Conservation (phyloP, 345 rosid genomes). For the Dovyalis caffra region DNA sequence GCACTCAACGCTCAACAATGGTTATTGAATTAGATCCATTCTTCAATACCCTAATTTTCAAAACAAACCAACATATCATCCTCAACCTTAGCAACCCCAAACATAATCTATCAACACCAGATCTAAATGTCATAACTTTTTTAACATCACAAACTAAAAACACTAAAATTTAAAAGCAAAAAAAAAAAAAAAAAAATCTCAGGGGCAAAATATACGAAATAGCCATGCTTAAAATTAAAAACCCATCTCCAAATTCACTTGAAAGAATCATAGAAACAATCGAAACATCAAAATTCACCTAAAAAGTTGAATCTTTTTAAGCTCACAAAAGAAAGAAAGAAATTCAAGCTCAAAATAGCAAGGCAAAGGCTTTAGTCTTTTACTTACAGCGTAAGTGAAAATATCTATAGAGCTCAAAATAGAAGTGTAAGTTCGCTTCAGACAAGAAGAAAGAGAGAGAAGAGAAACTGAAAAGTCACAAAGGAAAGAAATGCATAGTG, state of each 20-base stretch:
- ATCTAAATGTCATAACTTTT: slow-evolving; percentile 30
- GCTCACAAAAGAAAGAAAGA: slow-evolving; percentile 8
- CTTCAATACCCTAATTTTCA: slow-evolving; percentile 10
- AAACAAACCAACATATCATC: slow-evolving; percentile 9
- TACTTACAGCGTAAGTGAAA: slow-evolving; percentile 33
- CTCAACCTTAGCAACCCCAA: slow-evolving; percentile 18
- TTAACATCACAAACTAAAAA: slow-evolving; percentile 16
- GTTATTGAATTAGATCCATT: slow-evolving; percentile 26
- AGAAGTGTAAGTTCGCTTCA: slow-evolving; percentile 25
- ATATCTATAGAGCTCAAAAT: slow-evolving; percentile 1
- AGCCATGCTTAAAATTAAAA: slow-evolving; percentile 10
- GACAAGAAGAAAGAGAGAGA: slow-evolving; percentile 34
- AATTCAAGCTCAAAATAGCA: background rate
- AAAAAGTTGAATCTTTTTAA: slow-evolving; percentile 10
- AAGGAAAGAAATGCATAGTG: slow-evolving; percentile 24
- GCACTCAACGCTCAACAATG: slow-evolving; percentile 6
- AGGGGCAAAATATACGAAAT: background rate
- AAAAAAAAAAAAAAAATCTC: slow-evolving; percentile 5
- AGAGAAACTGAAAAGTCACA: slow-evolving; percentile 43
- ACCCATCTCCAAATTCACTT: slow-evolving; percentile 24
- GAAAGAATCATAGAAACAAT: slow-evolving; percentile 11
- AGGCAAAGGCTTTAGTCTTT: slow-evolving; percentile 25
- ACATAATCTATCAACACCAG: slow-evolving; percentile 23
- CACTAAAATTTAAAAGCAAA: background rate
- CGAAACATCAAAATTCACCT: slow-evolving; percentile 6